Base-by-base conservation (phyloP, 2,329 filamentous ascomycete genomes). In the Alternaria viburni region DNA sequence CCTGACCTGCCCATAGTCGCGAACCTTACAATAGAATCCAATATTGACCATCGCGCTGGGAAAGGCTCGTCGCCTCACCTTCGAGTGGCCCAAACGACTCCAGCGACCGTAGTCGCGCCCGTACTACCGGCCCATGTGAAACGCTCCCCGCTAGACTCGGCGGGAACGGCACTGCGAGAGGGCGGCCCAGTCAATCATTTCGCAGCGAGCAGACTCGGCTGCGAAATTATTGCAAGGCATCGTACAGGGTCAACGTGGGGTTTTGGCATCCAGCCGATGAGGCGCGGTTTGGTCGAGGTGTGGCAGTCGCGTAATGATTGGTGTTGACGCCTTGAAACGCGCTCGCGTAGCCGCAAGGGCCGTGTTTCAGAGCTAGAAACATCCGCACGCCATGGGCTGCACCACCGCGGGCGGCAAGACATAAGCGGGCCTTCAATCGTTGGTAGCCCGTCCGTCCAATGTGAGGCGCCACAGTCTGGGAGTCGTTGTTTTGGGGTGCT, bases 61-160 rank as follows among this genome's bases (percentile, higher is more conserved):
- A 61, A 61, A 57, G 56, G 57, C 66, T 69, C 65, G 70, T 67
- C 57, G 66, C 60, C 54, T 64, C 67, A 57, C 66, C 51, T 71
- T 74, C 62, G 72, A 79, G 71, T 79, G 77, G 77, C 61, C 69
- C 57, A 73, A 70, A 78, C 72, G 72, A 68, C 71, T 73, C 72
- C 58, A 69, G 67, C 65, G 69, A 64, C 51, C 44, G 58, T 54
- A 51, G 54, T 68, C 45, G 67, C 68, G 64, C 54, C 62, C 61
- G 66, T 68, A 58, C 69, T 61, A 66, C 67, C 55, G 50, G 54
- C 54, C 44, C 47, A 58, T 62, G 62, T 75, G 76, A 78, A 78
- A 79, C 76, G 57, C 50, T 60, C 51, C 55, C 61, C 57, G 57
- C 61, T 60, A 55, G 51, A 60, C 30, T 36, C 51, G 61, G 68